These are phyloP conservation scores for Parafenestella ontariensis DNA, from an alignment of 2,329 filamentous ascomycete genomes.

Conservation along the genomic window DNA sequence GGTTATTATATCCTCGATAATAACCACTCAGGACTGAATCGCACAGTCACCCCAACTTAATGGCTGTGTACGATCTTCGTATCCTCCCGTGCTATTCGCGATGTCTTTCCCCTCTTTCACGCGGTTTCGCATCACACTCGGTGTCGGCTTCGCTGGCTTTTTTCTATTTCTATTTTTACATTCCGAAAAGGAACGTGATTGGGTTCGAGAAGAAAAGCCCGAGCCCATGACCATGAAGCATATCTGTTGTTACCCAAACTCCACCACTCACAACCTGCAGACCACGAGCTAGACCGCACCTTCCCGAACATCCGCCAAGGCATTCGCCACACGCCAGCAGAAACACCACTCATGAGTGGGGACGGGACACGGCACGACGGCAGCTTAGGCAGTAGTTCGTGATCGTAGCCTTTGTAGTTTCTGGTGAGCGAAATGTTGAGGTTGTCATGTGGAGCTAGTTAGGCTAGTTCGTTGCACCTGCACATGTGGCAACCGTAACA, in stretches of 20 bases:
- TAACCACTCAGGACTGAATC: neutral
- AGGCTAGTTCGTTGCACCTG: too few relatives aligned
- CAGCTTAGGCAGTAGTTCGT: neutral
- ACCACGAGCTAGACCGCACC: neutral
- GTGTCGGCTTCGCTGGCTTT: neutral
- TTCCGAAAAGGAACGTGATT: neutral
- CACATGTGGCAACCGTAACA: too few relatives aligned
- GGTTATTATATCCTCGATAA: too few relatives aligned
- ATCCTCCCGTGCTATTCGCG: neutral
- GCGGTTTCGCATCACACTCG: neutral
- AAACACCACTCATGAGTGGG: neutral
- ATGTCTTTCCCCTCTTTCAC: neutral
- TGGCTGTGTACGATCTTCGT: neutral
- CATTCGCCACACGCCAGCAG: neutral
- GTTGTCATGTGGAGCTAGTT: neutral
- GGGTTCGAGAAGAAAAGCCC: neutral
- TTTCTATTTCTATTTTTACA: neutral
- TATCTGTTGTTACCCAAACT: neutral
- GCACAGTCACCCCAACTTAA: too few relatives aligned
- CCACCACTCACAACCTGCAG: neutral
- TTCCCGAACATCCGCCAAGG: neutral
- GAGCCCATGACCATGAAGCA: neutral
- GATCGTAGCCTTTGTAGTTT: neutral
- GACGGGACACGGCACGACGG: neutral
- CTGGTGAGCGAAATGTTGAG: neutral